Evolutionary conservation across 2,329 filamentous ascomycete species (phyloP).

Genomic region (Colletotrichum limetticola): DNA sequence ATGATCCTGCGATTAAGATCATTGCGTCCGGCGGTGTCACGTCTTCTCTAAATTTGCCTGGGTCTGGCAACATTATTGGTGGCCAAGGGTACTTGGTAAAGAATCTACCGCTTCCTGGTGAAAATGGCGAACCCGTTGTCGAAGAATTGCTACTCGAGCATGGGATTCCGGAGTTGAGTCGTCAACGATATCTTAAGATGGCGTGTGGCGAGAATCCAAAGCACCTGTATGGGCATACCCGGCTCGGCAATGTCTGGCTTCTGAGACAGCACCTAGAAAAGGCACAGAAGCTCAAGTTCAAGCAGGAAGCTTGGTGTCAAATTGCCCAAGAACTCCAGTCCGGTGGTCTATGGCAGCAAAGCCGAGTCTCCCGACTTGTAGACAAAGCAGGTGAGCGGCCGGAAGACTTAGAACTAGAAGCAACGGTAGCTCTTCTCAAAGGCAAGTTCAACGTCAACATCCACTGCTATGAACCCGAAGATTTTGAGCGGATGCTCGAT

Average conservation of each 20-base stretch:
- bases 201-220: conserved; percentile 57
- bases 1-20: conserved; percentile 48
- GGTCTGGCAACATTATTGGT: conserved; percentile 55
- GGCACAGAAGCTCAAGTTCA: conserved; percentile 46
- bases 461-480: conserved; percentile 56
- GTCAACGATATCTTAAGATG: conserved; percentile 55
- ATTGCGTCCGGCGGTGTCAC: conserved; percentile 57
- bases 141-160: conserved; percentile 54
- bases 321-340: background rate
- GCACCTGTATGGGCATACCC: conserved; percentile 47
- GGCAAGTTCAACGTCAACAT: conserved; percentile 53
- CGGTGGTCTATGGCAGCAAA: background rate
- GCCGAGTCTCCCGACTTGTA: background rate
- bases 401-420: conserved; percentile 51
- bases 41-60: conserved; percentile 54
- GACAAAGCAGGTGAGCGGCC: conserved; percentile 37
- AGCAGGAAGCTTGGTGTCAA: conserved; percentile 45
- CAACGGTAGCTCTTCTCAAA: conserved; percentile 50
- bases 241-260: conserved; percentile 52
- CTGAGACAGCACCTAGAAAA: conserved; percentile 49
- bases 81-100: conserved; percentile 55
- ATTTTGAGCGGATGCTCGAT: conserved; percentile 53
- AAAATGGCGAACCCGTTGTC: conserved; percentile 49
- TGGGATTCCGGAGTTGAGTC: conserved; percentile 43
- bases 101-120: conserved; percentile 47